These are phyloP conservation scores for Lenwebbia sp. DNA, from an alignment of 345 rosid species.

Conservation along the genomic window DNA sequence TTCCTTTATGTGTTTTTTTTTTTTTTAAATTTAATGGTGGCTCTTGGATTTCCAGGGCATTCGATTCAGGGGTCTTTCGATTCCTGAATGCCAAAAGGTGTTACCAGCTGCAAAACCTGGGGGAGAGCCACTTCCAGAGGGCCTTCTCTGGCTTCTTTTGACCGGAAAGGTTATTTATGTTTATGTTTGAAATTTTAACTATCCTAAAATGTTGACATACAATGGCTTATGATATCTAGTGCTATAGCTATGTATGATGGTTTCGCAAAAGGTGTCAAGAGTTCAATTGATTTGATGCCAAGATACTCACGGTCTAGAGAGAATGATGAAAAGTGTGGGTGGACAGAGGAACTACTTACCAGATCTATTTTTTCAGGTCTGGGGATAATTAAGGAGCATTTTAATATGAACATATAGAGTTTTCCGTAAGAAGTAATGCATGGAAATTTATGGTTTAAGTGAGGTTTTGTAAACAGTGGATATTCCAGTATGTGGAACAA, in stretches of 20 bases:
- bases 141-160: slow-evolving; percentile 96
- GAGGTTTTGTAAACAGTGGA: background rate
- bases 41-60: slow-evolving; percentile 52
- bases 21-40: background rate
- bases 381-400: background rate
- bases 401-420: background rate
- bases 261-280: background rate
- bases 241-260: background rate
- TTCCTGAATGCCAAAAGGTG: slow-evolving; percentile 95
- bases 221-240: background rate
- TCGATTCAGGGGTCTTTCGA: slow-evolving; percentile 86
- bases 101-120: slow-evolving; percentile 81
- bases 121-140: slow-evolving; percentile 97
- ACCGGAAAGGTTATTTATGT: slow-evolving; percentile 73
- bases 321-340: too few relatives aligned
- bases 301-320: background rate
- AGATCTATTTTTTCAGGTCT: background rate
- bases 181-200: background rate
- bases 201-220: background rate
- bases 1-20: background rate
- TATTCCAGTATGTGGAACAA: background rate
- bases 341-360: background rate
- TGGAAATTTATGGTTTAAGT: background rate
- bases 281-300: background rate
- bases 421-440: background rate